These are phyloP conservation scores for Durusdinium trenchii DNA, from an alignment of 73 alveolate species.

Conservation along the genomic window DNA sequence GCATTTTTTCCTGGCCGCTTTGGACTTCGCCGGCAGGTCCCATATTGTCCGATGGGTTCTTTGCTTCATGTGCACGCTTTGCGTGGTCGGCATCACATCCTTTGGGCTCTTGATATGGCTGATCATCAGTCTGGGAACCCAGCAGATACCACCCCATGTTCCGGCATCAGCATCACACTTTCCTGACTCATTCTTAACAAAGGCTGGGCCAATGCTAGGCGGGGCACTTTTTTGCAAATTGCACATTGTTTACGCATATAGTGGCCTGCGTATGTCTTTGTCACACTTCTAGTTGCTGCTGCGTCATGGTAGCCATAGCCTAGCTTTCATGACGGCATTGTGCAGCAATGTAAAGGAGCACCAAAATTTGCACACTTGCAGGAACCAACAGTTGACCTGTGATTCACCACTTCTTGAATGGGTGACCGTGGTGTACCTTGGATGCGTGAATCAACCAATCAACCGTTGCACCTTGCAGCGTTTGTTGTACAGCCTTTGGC, in stretches of 20 bases:
- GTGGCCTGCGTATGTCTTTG: no score
- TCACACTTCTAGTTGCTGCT: neutral
- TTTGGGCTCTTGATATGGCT: conserved; percentile 90
- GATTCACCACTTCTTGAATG: conserved; percentile 84
- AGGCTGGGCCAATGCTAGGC: conserved; percentile 93
- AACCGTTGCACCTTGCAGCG: neutral
- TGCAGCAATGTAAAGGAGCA: neutral
- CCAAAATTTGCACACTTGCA: neutral
- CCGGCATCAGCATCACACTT: neutral
- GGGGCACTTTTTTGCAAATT: neutral
- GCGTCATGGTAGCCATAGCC: neutral
- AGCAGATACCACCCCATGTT: neutral
- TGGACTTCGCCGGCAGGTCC: conserved; percentile 26
- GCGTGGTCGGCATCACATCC: conserved; percentile 83
- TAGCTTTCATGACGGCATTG: neutral
- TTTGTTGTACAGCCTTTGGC: neutral
- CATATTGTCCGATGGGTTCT: conserved; percentile 89
- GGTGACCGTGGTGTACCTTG: conserved; percentile 86
- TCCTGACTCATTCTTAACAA: neutral
- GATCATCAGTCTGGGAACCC: conserved; percentile 41
- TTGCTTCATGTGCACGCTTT: conserved; percentile 94
- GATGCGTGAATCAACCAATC: neutral
- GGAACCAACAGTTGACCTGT: conserved; percentile 58
- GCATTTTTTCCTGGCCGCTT: neutral
- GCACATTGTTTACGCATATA: no score